Conservation (phyloP, 129 eudicot species). For the Artemisia tridentata region DNA sequence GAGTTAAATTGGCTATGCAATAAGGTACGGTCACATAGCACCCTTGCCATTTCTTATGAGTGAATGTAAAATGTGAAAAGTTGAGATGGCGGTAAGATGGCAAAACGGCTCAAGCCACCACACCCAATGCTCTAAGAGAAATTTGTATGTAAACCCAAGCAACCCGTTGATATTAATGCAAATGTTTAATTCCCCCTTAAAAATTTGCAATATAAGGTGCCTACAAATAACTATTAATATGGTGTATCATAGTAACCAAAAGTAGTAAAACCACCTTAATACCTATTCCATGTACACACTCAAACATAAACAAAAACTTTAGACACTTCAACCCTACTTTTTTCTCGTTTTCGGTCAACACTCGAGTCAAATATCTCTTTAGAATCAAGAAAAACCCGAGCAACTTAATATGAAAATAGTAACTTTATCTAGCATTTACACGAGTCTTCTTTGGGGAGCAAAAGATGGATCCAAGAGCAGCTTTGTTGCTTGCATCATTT, state of each 20-base stretch:
- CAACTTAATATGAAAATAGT: not conserved
- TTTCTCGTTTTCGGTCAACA: constrained; percentile 1
- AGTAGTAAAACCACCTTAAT: constrained; percentile 19
- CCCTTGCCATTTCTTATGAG: too few species aligned
- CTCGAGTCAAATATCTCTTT: too few species aligned
- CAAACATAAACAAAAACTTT: constrained; percentile 2
- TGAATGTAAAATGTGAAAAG: too few species aligned
- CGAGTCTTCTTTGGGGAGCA: constrained; percentile 58
- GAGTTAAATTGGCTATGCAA: too few species aligned
- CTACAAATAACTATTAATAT: not conserved
- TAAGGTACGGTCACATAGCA: too few species aligned
- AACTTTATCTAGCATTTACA: constrained; percentile 30
- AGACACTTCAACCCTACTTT: constrained; percentile 10
- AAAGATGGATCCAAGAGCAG: constrained; percentile 48
- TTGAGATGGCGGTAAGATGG: too few species aligned
- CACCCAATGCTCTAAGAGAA: too few species aligned
- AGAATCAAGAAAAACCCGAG: constrained; percentile 12
- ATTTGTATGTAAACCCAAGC: too few species aligned
- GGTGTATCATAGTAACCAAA: constrained; percentile 13
- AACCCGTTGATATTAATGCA: too few species aligned
- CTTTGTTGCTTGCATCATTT: constrained; percentile 27
- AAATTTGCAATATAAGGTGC: not conserved
- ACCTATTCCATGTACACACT: constrained; percentile 28
- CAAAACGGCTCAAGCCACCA: too few species aligned
- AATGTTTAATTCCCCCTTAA: too few species aligned